These are phyloP conservation scores for Xerocomus potaroensis DNA, from an alignment of 768 basidiomycete genomes.

Conservation along the genomic window DNA sequence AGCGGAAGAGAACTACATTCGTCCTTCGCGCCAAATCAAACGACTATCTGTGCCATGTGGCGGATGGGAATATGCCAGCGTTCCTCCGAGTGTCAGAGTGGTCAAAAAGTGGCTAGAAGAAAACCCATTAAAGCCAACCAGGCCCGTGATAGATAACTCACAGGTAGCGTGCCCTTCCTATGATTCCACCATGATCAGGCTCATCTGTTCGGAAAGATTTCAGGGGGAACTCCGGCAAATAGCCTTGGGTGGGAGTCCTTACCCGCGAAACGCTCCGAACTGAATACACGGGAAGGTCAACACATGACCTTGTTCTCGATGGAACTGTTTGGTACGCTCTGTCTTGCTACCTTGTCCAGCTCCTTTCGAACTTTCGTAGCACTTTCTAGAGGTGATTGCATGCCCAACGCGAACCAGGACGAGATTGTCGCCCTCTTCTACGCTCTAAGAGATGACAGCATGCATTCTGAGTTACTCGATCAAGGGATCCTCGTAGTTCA, in stretches of 20 bases:
- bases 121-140: slow-evolving; percentile 14
- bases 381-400: slow-evolving; percentile 50
- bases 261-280: slow-evolving; percentile 38
- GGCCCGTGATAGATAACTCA: slow-evolving; percentile 35
- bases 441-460: slow-evolving; percentile 49
- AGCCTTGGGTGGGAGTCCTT: slow-evolving; percentile 63
- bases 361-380: slow-evolving; percentile 36
- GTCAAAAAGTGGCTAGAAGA: slow-evolving; percentile 50
- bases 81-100: slow-evolving; percentile 59
- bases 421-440: slow-evolving; percentile 70
- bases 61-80: slow-evolving; percentile 80
- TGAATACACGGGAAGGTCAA: slow-evolving; percentile 53
- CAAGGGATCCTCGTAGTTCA: slow-evolving; percentile 56
- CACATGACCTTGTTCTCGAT: slow-evolving; percentile 77
- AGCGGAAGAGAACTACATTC: slow-evolving; percentile 3
- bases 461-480: slow-evolving; percentile 25
- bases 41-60: slow-evolving; percentile 30
- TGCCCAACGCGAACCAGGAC: slow-evolving; percentile 58
- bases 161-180: slow-evolving; percentile 40
- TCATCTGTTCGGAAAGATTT: slow-evolving; percentile 42
- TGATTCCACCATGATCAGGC: not conserved
- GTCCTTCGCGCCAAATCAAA: not conserved
- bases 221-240: slow-evolving; percentile 74
- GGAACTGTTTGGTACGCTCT: slow-evolving; percentile 74
- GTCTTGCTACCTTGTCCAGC: not conserved